Base-by-base conservation (phyloP, 2,329 filamentous ascomycete genomes). In the Aspergillus quadricinctus region DNA sequence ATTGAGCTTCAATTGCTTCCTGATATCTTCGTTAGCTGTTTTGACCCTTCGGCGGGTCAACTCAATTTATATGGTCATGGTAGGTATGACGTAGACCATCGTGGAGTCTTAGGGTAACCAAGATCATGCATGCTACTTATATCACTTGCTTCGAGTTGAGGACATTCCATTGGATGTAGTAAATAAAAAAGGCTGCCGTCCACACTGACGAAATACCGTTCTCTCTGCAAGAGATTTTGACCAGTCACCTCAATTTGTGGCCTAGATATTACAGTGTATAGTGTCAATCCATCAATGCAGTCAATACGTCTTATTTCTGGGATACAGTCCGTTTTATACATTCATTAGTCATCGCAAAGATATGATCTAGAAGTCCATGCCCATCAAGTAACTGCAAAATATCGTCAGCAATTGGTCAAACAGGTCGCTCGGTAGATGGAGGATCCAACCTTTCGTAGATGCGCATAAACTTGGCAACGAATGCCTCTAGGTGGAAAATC, bases 401-500 rank as follows among this genome's bases (percentile, higher is more conserved):
- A 75, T 7, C 69, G 75, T 64, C 76, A 81, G 61, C 54, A 58
- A 21, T n/a, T 61, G 50, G 61, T 56, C 37, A 4, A 46, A 31
- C 23, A 21, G 35, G 19, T 10, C 11, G 4, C 9, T 37, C 1
- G 48, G 40, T 10, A 27, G 50, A n/a, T n/a, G 27, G 48, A 49
- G 53, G 14, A 28, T 71, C 78, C 61, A 86, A 95, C 86, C 92
- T 93, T 79, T 99, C 94, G 61, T 93, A 84, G 64, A 97, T 85
- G 65, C 93, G 85, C 93, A 99, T 97, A 72, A 97, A 96, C 78
- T 97, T 97, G 56, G 93, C 93, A 57, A 99, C 94, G 75, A 99
- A 99, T 3, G 94, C 94, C 76, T 99, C 95, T 3, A 99, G 79
- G 70, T 99, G 95, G 75, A 99, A 99, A 61, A 99, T 97, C 57